phyloP scores from a whole-genome alignment of 805 yeast genomes.

The Saccharomycopsis oosterbeekiorum region DNA sequence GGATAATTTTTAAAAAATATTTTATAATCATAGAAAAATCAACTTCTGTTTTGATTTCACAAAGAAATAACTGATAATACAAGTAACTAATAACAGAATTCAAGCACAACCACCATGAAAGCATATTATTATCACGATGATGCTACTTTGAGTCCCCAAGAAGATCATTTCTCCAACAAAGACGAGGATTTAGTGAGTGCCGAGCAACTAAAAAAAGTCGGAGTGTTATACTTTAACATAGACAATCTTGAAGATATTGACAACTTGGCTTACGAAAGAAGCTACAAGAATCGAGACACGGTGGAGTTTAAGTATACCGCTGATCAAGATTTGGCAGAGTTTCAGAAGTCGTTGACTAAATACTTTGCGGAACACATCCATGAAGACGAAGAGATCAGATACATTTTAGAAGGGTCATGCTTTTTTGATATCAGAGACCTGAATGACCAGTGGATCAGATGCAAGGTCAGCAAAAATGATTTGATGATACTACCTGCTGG shows the following conservation, averaged over 20 bases:
- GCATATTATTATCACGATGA: slow-evolving; percentile 60
- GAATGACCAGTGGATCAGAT: slow-evolving; percentile 65
- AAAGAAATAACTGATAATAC: too few relatives aligned
- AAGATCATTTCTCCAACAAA: slow-evolving; percentile 63
- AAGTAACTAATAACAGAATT: too few relatives aligned
- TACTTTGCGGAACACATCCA: slow-evolving; percentile 85
- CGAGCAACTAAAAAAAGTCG: slow-evolving; percentile 45
- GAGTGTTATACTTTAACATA: slow-evolving; percentile 56
- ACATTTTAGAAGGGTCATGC: slow-evolving; percentile 82
- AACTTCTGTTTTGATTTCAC: too few relatives aligned
- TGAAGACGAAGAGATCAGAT: slow-evolving; percentile 95
- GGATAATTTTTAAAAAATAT: too few relatives aligned
- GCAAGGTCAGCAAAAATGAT: slow-evolving; percentile 54
- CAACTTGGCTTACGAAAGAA: slow-evolving; percentile 53
- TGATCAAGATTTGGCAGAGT: slow-evolving; percentile 27
- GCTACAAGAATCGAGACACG: slow-evolving; percentile 72
- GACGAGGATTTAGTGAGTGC: slow-evolving; percentile 30
- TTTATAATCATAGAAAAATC: too few relatives aligned
- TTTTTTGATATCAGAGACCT: slow-evolving; percentile 77
- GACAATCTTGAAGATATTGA: slow-evolving; percentile 46
- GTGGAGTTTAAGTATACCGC: slow-evolving; percentile 31
- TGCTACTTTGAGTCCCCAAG: slow-evolving; percentile 48
- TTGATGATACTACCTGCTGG: slow-evolving; percentile 77
- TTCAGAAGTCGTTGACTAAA: slow-evolving; percentile 52
- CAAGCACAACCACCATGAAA: slow-evolving; percentile 25